Evolutionary conservation across 306 rosid species (phyloP).

Genomic region (Vicia villosa): DNA sequence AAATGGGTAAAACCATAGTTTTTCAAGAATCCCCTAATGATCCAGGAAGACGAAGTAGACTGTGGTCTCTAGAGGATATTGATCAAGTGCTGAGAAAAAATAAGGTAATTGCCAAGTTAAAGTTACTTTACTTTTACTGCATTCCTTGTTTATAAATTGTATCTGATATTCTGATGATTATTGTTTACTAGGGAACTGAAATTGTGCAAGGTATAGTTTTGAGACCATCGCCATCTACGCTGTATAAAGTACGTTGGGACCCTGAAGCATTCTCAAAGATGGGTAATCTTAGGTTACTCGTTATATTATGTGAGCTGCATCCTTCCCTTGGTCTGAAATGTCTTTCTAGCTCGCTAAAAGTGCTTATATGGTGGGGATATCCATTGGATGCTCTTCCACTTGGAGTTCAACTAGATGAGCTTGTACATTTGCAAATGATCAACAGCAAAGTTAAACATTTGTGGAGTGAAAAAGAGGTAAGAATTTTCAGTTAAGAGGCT

Average conservation of each 20-base stretch:
- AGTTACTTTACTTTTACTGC: not conserved
- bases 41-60: not conserved
- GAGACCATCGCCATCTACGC: not conserved
- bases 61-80: slow-evolving; percentile 15
- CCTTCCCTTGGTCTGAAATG: slow-evolving; percentile 18
- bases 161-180: not conserved
- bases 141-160: not conserved
- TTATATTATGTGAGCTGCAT: slow-evolving; percentile 10
- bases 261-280: slow-evolving; percentile 29
- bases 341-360: slow-evolving; percentile 22
- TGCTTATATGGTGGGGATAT: slow-evolving; percentile 26
- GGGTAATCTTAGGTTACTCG: slow-evolving; percentile 28
- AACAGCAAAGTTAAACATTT: not conserved
- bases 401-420: slow-evolving; percentile 11
- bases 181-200: slow-evolving; percentile 29
- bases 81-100: not conserved
- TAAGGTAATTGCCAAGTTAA: not conserved
- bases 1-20: slow-evolving; percentile 29
- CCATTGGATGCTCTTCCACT: slow-evolving; percentile 12
- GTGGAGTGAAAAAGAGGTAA: slow-evolving; percentile 26
- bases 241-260: slow-evolving; percentile 9
- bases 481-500: not conserved
- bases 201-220: slow-evolving; percentile 15
- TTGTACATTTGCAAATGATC: slow-evolving; percentile 35
- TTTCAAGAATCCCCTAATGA: not conserved